These are phyloP conservation scores for Kandelia obovata DNA, from an alignment of 345 rosid genomes.

Conservation along the genomic window DNA sequence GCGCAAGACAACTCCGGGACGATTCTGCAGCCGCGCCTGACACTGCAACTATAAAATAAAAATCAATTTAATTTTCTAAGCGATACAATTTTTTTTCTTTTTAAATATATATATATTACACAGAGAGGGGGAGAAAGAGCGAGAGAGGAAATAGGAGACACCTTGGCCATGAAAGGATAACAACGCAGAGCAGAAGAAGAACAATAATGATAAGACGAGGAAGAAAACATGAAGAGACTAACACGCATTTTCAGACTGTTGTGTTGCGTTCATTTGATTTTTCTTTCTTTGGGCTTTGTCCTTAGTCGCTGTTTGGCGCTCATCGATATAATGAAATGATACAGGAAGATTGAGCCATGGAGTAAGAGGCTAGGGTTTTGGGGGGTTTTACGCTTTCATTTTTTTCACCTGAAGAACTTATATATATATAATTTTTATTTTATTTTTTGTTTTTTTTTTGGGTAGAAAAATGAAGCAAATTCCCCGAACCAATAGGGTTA, in stretches of 20 bases:
- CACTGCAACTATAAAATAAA: conserved; percentile 35
- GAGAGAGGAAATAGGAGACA: conserved; percentile 2
- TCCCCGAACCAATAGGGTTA: no score
- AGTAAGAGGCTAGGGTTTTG: conserved; percentile 9
- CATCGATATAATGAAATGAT: not conserved
- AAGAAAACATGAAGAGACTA: conserved; percentile 19
- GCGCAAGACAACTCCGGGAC: conserved; percentile 20
- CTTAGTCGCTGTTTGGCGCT: not conserved
- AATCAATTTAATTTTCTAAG: not conserved
- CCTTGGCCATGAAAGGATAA: conserved; percentile 50
- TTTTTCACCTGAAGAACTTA: no score
- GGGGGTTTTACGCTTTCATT: not conserved
- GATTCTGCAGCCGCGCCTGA: conserved; percentile 27
- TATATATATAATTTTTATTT: no score
- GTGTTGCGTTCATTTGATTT: not conserved
- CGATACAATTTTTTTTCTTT: no score
- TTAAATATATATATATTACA: not conserved
- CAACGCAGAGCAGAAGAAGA: conserved; percentile 34
- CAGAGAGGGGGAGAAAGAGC: not conserved
- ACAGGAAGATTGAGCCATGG: not conserved
- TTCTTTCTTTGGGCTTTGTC: not conserved
- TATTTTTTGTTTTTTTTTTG: no score
- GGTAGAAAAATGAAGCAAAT: no score
- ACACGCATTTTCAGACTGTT: conserved; percentile 23
- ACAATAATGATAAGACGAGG: conserved; percentile 16